Evolutionary conservation across 164 flowering plant species (phyloP).

Genomic region (Macadamia integrifolia): DNA sequence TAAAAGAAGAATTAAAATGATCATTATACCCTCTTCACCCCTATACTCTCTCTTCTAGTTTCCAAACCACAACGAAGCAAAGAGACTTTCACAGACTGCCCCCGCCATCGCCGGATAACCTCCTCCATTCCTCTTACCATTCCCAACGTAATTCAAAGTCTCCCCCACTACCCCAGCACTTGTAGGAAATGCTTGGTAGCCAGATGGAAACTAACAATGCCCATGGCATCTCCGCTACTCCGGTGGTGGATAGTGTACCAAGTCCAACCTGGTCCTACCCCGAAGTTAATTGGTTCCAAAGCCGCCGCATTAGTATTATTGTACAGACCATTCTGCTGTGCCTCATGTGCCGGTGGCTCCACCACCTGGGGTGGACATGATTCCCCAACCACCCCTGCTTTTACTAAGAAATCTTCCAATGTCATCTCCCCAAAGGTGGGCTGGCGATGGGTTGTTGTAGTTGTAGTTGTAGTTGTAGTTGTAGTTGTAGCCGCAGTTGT

Average conservation of each 20-base stretch:
- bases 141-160: constrained; percentile 25
- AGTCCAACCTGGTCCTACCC: constrained; percentile 25
- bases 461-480: constrained; percentile 8
- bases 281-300: constrained; percentile 19
- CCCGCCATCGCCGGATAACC: constrained; percentile 25
- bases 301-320: constrained; percentile 18
- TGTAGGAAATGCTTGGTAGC: constrained; percentile 24
- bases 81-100: constrained; percentile 19
- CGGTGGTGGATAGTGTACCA: constrained; percentile 8
- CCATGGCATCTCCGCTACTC: constrained; percentile 8
- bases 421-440: constrained; percentile 98
- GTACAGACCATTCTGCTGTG: constrained; percentile 34
- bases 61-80: too few relatives aligned
- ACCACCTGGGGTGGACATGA: constrained; percentile 16
- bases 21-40: too few relatives aligned
- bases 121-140: constrained; percentile 30
- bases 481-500: constrained; percentile 19
- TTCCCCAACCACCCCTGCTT: constrained; percentile 84
- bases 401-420: constrained; percentile 78
- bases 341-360: constrained; percentile 4
- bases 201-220: constrained; percentile 8
- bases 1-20: too few relatives aligned
- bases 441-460: constrained; percentile 28
- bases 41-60: too few relatives aligned
- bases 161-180: constrained; percentile 22